Conservation (phyloP, 306 rosid genomes). For the Lathyrus sativus region DNA sequence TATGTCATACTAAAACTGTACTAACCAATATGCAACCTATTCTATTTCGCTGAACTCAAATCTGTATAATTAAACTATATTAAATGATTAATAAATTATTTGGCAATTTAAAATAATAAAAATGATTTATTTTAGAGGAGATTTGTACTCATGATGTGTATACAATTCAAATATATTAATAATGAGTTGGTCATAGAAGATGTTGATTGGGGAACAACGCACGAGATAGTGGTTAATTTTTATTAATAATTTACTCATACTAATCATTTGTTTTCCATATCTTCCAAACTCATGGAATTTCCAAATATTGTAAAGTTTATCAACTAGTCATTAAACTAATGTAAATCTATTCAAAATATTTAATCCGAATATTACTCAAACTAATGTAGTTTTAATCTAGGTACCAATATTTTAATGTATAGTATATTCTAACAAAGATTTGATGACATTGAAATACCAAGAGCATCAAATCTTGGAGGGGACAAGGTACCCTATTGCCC, state of each 20-base stretch:
- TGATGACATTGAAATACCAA: conserved; percentile 21
- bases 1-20: too few species aligned
- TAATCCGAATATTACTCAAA: too few species aligned
- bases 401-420: background rate
- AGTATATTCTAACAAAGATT: conserved; percentile 24
- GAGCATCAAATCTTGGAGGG: conserved; percentile 20
- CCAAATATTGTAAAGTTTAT: background rate
- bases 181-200: conserved; percentile 8
- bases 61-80: too few species aligned
- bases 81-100: too few species aligned
- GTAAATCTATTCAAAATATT: background rate
- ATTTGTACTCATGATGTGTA: background rate
- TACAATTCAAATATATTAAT: background rate
- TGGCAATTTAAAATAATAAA: too few species aligned
- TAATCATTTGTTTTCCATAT: conserved; percentile 17
- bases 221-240: conserved; percentile 22
- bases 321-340: conserved; percentile 26
- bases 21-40: too few species aligned
- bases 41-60: too few species aligned
- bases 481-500: conserved; percentile 8
- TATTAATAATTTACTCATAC: background rate
- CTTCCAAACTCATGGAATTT: conserved; percentile 35
- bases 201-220: background rate
- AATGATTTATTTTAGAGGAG: background rate
- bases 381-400: too few species aligned